These are phyloP conservation scores for Petrea volubilis DNA, from an alignment of 257 asterid genomes.

Conservation along the genomic window DNA sequence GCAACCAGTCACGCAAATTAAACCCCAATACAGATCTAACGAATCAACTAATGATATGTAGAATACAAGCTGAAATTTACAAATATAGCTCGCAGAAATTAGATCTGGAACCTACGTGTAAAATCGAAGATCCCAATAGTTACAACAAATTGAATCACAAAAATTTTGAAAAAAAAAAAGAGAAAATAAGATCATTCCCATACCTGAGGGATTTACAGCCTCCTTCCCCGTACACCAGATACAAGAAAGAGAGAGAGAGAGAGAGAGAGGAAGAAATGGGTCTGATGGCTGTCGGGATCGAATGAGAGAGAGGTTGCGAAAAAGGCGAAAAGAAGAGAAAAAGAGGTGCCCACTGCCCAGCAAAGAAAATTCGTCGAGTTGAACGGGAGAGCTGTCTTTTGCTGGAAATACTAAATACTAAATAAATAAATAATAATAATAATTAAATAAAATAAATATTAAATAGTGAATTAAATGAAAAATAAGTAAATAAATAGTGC, in stretches of 20 bases:
- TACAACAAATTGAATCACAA: neutral
- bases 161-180: neutral
- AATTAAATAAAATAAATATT: neutral
- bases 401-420: constrained; percentile 25
- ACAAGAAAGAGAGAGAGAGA: neutral
- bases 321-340: constrained; percentile 25
- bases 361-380: constrained; percentile 35
- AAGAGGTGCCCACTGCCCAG: constrained; percentile 22
- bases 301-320: constrained; percentile 23
- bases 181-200: neutral
- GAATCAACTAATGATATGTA: neutral
- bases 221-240: constrained; percentile 32
- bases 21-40: constrained; percentile 20
- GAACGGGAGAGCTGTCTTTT: constrained; percentile 42
- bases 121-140: constrained; percentile 19
- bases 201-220: constrained; percentile 26
- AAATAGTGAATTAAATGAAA: neutral
- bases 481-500: neutral
- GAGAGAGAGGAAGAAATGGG: constrained; percentile 18
- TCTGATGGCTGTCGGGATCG: constrained; percentile 30
- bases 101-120: constrained; percentile 25
- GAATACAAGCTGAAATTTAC: neutral
- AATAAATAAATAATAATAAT: neutral
- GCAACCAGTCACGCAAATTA: constrained; percentile 9
- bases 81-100: neutral